Evolutionary conservation across 148 eudicot genomes (phyloP).

Genomic region (Camellia sinensis): DNA sequence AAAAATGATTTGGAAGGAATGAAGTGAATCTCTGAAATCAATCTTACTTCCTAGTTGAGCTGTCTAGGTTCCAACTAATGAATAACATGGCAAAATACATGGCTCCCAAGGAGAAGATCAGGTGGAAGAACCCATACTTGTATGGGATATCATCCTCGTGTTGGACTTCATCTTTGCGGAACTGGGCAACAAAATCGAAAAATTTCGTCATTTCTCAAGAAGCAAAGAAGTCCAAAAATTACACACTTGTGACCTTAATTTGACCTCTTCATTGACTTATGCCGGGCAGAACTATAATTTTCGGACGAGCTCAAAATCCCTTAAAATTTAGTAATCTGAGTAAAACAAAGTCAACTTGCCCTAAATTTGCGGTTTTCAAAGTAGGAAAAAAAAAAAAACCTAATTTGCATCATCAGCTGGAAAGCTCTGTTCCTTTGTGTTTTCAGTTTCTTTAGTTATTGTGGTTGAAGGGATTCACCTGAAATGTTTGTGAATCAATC

Average conservation of each 20-base stretch:
- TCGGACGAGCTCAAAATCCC: too few relatives aligned
- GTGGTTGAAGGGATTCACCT: constrained; percentile 43
- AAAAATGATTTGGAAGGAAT: background rate
- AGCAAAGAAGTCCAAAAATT: background rate
- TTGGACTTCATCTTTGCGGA: constrained; percentile 56
- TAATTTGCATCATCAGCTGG: background rate
- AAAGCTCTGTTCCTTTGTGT: background rate
- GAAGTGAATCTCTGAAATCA: background rate
- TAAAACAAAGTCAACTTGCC: background rate
- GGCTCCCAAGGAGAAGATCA: constrained; percentile 85
- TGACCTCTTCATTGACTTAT: too few relatives aligned
- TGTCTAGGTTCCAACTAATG: constrained; percentile 82
- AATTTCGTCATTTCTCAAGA: background rate
- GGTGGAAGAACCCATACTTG: constrained; percentile 84
- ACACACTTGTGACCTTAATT: too few relatives aligned
- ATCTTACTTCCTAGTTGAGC: constrained; percentile 68
- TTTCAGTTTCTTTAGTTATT: background rate
- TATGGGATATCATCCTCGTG: constrained; percentile 81
- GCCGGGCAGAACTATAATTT: too few relatives aligned
- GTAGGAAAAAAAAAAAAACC: background rate
- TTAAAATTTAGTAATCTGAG: too few relatives aligned
- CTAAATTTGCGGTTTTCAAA: background rate
- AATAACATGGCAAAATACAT: constrained; percentile 98
- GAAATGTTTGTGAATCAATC: constrained; percentile 88
- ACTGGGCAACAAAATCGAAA: constrained; percentile 35